These are phyloP conservation scores for Penicillium tannophilum DNA, from an alignment of 495 filamentous ascomycete species.

Conservation along the genomic window DNA sequence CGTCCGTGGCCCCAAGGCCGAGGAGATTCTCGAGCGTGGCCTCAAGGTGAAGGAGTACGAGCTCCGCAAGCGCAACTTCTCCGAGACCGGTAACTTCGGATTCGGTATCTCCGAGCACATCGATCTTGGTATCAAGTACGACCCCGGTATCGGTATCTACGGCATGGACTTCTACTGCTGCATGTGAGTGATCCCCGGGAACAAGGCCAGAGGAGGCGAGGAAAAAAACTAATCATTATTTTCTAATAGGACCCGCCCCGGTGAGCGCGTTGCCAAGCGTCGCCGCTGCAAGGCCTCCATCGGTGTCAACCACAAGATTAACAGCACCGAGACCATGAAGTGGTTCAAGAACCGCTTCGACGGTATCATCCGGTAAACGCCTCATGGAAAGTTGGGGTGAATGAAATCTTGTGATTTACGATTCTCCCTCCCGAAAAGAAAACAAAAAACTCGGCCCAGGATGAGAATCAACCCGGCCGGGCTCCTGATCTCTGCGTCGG, in stretches of 20 bases:
- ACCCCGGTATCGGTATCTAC: slow-evolving; percentile 99
- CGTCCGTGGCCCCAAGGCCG: slow-evolving; percentile 98
- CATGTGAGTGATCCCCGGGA: slow-evolving; percentile 64
- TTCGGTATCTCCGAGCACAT: slow-evolving; percentile 99
- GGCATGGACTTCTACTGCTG: slow-evolving; percentile 99
- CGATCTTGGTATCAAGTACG: slow-evolving; percentile 99
- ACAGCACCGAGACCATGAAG: slow-evolving; percentile 88
- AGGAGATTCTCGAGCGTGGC: slow-evolving; percentile 99
- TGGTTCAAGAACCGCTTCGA: slow-evolving; percentile 99
- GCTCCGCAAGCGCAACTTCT: slow-evolving; percentile 98
- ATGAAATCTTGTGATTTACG: slow-evolving; percentile 41
- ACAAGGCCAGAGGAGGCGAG: background rate
- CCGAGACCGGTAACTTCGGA: slow-evolving; percentile 98
- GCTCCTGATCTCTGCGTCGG: slow-evolving; percentile 35
- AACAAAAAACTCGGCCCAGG: slow-evolving; percentile 31
- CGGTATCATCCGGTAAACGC: slow-evolving; percentile 86
- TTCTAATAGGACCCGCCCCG: slow-evolving; percentile 76
- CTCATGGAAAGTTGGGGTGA: slow-evolving; percentile 26
- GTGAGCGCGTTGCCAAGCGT: slow-evolving; percentile 95
- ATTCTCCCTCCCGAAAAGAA: slow-evolving; percentile 31
- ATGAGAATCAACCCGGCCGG: slow-evolving; percentile 19
- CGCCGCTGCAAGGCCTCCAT: slow-evolving; percentile 84
- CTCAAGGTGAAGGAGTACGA: slow-evolving; percentile 99
- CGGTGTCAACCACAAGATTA: slow-evolving; percentile 89
- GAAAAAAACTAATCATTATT: slow-evolving; percentile 25